Evolutionary conservation across 2,329 filamentous ascomycete genomes (phyloP).

Genomic region (Drechslera avenae): DNA sequence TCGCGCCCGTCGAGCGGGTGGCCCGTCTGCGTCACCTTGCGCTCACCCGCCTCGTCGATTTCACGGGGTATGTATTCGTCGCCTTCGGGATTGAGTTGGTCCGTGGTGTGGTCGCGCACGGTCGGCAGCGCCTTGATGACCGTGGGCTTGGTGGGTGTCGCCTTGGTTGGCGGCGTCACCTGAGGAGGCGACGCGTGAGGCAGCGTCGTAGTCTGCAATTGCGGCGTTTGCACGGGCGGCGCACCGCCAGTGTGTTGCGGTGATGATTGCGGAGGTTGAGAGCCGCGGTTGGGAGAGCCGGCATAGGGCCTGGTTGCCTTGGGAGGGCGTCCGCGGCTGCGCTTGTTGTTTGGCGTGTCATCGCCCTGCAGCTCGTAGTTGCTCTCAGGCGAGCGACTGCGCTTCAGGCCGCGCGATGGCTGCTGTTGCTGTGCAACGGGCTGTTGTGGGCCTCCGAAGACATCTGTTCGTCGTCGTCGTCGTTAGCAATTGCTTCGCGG

Average conservation of each 20-base stretch:
- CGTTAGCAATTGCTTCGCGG: constrained; percentile 32
- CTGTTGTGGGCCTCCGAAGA: constrained; percentile 38
- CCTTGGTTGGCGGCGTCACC: constrained; percentile 69
- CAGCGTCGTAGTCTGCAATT: constrained; percentile 56
- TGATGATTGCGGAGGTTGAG: constrained; percentile 54
- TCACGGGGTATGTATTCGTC: constrained; percentile 96
- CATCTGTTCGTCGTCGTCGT: constrained; percentile 17
- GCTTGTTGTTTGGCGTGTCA: constrained; percentile 21
- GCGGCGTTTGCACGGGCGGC: constrained; percentile 59
- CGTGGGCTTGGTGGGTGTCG: constrained; percentile 75
- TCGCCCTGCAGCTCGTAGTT: constrained; percentile 44
- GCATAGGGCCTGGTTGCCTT: constrained; percentile 57
- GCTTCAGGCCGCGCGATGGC: constrained; percentile 46
- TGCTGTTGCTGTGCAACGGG: constrained; percentile 39
- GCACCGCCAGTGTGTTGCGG: constrained; percentile 57
- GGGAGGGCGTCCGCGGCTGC: constrained; percentile 62
- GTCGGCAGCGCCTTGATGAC: constrained; percentile 94
- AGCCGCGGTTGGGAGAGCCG: constrained; percentile 62
- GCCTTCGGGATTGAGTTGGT: constrained; percentile 84
- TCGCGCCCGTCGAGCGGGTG: constrained; percentile 81
- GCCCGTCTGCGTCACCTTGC: constrained; percentile 86
- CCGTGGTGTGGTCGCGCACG: constrained; percentile 94
- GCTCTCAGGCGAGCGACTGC: constrained; percentile 50
- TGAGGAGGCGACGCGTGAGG: constrained; percentile 62
- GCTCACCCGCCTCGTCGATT: constrained; percentile 89